These are phyloP conservation scores for Pyrenochaeta sp. DNA, from an alignment of 2,329 filamentous ascomycete species.

Conservation along the genomic window DNA sequence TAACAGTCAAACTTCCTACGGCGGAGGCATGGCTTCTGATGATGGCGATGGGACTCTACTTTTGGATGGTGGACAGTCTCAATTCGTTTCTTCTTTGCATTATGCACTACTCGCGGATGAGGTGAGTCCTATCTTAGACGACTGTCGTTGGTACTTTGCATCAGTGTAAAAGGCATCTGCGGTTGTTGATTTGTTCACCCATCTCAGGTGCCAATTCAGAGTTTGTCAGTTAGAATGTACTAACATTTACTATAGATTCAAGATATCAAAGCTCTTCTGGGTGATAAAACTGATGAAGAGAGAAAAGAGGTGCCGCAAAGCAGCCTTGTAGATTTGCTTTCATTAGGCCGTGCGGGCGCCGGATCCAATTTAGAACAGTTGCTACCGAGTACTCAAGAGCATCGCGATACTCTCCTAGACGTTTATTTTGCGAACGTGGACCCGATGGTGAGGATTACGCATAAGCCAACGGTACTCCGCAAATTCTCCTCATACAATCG, in stretches of 20 bases:
- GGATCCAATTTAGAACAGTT: slow-evolving; percentile 37
- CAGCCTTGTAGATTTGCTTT: slow-evolving; percentile 43
- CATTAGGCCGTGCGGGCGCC: slow-evolving; percentile 41
- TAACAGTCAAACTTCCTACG: slow-evolving; percentile 44
- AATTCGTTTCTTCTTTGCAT: slow-evolving; percentile 52
- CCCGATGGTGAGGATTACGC: slow-evolving; percentile 48
- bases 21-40: slow-evolving; percentile 47
- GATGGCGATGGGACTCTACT: slow-evolving; percentile 48
- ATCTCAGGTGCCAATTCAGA: neutral
- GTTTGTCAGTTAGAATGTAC: neutral
- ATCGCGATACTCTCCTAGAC: slow-evolving; percentile 44
- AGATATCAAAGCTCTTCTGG: slow-evolving; percentile 50
- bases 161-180: neutral
- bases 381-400: slow-evolving; percentile 40
- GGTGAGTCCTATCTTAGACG: slow-evolving; percentile 26
- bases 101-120: slow-evolving; percentile 51
- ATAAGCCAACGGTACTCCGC: slow-evolving; percentile 42
- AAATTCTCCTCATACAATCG: slow-evolving; percentile 38
- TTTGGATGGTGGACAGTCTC: slow-evolving; percentile 48
- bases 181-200: neutral
- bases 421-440: slow-evolving; percentile 49
- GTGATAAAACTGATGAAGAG: slow-evolving; percentile 43
- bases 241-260: slow-evolving; percentile 39
- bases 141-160: neutral
- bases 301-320: slow-evolving; percentile 37